Base-by-base conservation (phyloP, 768 basidiomycete genomes). In the Pleurotus cornucopiae region DNA sequence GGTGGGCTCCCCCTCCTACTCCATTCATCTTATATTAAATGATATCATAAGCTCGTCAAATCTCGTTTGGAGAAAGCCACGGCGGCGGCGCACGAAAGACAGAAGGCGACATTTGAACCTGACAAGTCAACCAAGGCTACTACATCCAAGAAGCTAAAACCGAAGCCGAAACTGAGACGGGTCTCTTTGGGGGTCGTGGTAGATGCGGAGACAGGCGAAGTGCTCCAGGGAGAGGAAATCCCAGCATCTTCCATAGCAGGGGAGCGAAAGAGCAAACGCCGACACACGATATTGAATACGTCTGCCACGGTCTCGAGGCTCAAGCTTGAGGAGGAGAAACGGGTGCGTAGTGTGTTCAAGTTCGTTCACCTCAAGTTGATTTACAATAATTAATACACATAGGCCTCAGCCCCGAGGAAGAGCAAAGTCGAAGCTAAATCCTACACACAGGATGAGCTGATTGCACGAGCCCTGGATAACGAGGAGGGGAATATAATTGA, bases 401-500 rank as follows among this genome's bases (percentile, higher is more conserved):
- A 86, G 84, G 81, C 83, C 11, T 74, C 84, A 0, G 73, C 76
- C 37, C 82, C 86, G 1, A 90, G 85, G 71, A 87, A 85, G 62
- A 64, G 70, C 5, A 88, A 84, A 63, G 67, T 69, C 2, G 76
- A 74, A 54, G 75, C 71, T 20, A 84, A 76, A 26, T 67, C 73
- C 4, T 79, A 76, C 44, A 91, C 91, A 0, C 93, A 95, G 63
- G 88, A 82, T n/a, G 89, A 94, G 62, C 79, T 94, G 6, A 88
- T 95, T 56, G 84, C 83, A 2, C 82, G 82, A 5, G 93, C 93
- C 0, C 80, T 94, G 14, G 89, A 93, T 62, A 91, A 85, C 52
- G 93, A 94, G 68, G 92, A 93, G 68, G 85, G 86, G 0, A 95
- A 95, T 66, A 83, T 86, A 18, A 76, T 77, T 4, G 85, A 91